These are phyloP conservation scores for Psophocarpus tetragonolobus DNA, from an alignment of 306 rosid genomes.

Conservation along the genomic window DNA sequence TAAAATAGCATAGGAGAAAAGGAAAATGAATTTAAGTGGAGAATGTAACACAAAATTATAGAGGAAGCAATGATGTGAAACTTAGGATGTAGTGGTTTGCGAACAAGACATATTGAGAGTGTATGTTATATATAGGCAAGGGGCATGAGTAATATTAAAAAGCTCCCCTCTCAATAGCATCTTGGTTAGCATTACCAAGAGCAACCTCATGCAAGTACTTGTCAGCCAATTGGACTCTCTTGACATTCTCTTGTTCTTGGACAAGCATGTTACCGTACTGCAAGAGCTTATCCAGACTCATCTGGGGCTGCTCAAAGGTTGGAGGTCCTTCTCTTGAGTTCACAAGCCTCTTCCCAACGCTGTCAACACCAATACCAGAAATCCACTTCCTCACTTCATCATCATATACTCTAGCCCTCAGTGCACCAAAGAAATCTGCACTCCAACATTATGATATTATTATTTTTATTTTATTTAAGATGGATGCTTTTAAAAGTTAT, in stretches of 20 bases:
- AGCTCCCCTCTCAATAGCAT: slow-evolving; percentile 51
- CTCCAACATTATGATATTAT: background rate
- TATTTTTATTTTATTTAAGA: too few relatives aligned
- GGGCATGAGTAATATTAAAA: too few relatives aligned
- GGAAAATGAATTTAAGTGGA: slow-evolving; percentile 33
- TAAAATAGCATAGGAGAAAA: slow-evolving; percentile 8
- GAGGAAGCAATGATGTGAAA: slow-evolving; percentile 40
- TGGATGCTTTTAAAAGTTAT: too few relatives aligned
- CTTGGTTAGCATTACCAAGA: slow-evolving; percentile 69
- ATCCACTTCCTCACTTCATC: slow-evolving; percentile 78
- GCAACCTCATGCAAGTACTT: slow-evolving; percentile 71
- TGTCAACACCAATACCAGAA: slow-evolving; percentile 52
- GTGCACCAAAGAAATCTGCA: slow-evolving; percentile 78
- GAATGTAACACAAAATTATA: slow-evolving; percentile 44
- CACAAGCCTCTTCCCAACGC: slow-evolving; percentile 64
- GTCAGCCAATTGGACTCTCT: slow-evolving; percentile 81
- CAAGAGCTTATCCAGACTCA: slow-evolving; percentile 54
- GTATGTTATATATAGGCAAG: slow-evolving; percentile 42
- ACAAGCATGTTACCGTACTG: slow-evolving; percentile 70
- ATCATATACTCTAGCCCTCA: slow-evolving; percentile 71
- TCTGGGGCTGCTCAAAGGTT: slow-evolving; percentile 61
- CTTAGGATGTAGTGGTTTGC: slow-evolving; percentile 35
- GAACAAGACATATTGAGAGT: slow-evolving; percentile 35
- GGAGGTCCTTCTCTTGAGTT: slow-evolving; percentile 81
- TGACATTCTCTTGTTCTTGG: slow-evolving; percentile 74